Percentiles rank a stretch among this genome's conserved stretches.
Evolutionary conservation across 345 rosid genomes (phyloP).

Genomic region (Syzygium grande): DNA sequence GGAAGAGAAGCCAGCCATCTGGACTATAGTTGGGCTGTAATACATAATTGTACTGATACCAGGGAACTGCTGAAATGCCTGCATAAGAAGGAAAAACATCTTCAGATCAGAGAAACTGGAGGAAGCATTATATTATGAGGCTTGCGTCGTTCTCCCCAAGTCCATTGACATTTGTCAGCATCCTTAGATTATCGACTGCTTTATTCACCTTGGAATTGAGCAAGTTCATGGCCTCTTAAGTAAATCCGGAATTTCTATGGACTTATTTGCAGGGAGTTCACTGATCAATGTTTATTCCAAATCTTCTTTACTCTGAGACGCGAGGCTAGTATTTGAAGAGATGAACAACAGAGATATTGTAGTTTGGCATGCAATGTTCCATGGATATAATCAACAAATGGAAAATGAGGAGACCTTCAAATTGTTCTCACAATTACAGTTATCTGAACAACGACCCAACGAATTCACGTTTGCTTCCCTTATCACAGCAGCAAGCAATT

Average conservation of each 20-base stretch:
- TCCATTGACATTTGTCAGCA: constrained; percentile 64
- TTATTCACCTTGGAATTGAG: constrained; percentile 34
- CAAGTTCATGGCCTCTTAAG: constrained; percentile 59
- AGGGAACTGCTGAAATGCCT: constrained; percentile 20
- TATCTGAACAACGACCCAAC: constrained; percentile 42
- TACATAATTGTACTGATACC: constrained; percentile 98
- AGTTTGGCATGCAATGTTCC: constrained; percentile 70
- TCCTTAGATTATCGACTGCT: constrained; percentile 55
- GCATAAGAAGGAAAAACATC: too few species aligned
- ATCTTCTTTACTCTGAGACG: constrained; percentile 36
- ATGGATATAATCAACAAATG: constrained; percentile 49
- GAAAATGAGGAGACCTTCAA: constrained; percentile 57
- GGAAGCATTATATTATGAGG: constrained; percentile 62
- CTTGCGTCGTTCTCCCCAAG: constrained; percentile 32
- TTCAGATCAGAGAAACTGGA: constrained; percentile 28
- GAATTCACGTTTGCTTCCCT: constrained; percentile 57
- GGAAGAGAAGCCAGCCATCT: constrained; percentile 87
- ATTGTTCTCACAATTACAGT: constrained; percentile 37
- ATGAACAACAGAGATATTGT: constrained; percentile 60
- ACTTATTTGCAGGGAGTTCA: constrained; percentile 48
- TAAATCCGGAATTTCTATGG: constrained; percentile 37
- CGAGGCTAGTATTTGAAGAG: constrained; percentile 56
- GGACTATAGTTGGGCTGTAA: constrained; percentile 95
- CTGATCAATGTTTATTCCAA: constrained; percentile 62
- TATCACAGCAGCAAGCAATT: constrained; percentile 49